These are phyloP conservation scores for Populus trichocarpa DNA, from an alignment of 441 rosid species.

Conservation along the genomic window DNA sequence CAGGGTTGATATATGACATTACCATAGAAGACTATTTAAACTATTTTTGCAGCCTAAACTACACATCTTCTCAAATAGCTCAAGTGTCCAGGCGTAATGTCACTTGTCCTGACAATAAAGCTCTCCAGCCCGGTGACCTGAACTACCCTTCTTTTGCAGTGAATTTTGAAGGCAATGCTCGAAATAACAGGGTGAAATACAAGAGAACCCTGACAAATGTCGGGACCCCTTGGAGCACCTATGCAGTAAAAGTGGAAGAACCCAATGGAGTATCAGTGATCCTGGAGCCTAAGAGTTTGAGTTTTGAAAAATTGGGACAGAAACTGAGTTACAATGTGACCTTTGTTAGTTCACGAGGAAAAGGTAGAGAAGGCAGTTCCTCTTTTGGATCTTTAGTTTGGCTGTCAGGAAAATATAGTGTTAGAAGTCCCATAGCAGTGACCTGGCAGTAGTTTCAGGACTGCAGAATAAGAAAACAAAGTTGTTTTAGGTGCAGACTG, in stretches of 20 bases:
- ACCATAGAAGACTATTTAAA: constrained; percentile 52
- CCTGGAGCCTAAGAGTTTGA: constrained; percentile 48
- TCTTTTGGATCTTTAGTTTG: constrained; percentile 57
- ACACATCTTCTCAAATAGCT: constrained; percentile 45
- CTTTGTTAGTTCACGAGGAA: constrained; percentile 20
- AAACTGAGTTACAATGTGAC: constrained; percentile 46
- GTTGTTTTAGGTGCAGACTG: neutral
- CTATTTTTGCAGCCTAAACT: constrained; percentile 63
- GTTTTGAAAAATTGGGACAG: constrained; percentile 38
- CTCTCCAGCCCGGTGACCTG: constrained; percentile 48
- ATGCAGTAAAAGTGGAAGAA: constrained; percentile 42
- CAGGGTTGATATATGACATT: constrained; percentile 70
- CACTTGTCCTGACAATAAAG: constrained; percentile 43
- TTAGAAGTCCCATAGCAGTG: constrained; percentile 71
- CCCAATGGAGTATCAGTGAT: constrained; percentile 52
- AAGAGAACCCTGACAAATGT: constrained; percentile 65
- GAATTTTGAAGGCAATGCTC: constrained; percentile 32
- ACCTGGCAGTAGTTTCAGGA: constrained; percentile 42
- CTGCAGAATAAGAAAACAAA: neutral
- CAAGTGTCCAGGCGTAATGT: constrained; percentile 45
- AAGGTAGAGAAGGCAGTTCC: constrained; percentile 1
- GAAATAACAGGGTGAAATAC: constrained; percentile 24
- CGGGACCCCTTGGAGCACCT: constrained; percentile 37
- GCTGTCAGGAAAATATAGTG: constrained; percentile 48
- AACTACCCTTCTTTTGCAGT: constrained; percentile 79